A percentile compares a stretch with the other conserved stretches of the same genome.
Conservation (phyloP, 371 early-diverging fungal genomes). For the Mortierella sp. region DNA sequence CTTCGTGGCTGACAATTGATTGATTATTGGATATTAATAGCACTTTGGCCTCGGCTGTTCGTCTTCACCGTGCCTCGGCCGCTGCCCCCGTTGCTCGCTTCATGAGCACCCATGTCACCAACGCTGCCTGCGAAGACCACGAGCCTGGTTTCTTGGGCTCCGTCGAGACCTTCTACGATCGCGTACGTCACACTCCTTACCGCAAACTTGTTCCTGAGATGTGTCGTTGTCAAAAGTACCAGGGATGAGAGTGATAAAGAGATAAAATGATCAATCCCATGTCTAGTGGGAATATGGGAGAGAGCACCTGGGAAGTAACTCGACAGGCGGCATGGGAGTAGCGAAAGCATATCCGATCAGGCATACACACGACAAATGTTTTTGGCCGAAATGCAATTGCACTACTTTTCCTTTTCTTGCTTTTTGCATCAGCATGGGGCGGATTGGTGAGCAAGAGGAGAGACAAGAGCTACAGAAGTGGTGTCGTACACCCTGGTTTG, state of each 20-base stretch:
- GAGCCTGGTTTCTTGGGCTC: constrained; percentile 83
- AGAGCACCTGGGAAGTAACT: background rate
- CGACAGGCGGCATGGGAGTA: too few species aligned
- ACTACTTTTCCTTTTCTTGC: too few species aligned
- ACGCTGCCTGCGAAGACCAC: constrained; percentile 70
- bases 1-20: too few species aligned
- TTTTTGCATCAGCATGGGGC: too few species aligned
- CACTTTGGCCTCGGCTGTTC: constrained; percentile 50
- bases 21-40: constrained; percentile 12
- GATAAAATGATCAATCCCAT: too few species aligned
- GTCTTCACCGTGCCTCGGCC: constrained; percentile 48
- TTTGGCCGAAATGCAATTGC: too few species aligned
- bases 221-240: background rate
- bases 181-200: constrained; percentile 11
- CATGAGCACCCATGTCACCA: constrained; percentile 56
- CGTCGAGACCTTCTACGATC: constrained; percentile 81
- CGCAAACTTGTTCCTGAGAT: background rate
- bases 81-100: constrained; percentile 43
- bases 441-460: too few species aligned
- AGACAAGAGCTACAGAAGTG: too few species aligned
- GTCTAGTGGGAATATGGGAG: background rate
- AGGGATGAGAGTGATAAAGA: background rate
- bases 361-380: too few species aligned
- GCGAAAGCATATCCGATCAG: too few species aligned
- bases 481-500: too few species aligned